Evolutionary conservation across 805 yeast genomes (phyloP), one percentile per base, ranked within the genome.

Genomic region (Kazachstania martiniae): DNA sequence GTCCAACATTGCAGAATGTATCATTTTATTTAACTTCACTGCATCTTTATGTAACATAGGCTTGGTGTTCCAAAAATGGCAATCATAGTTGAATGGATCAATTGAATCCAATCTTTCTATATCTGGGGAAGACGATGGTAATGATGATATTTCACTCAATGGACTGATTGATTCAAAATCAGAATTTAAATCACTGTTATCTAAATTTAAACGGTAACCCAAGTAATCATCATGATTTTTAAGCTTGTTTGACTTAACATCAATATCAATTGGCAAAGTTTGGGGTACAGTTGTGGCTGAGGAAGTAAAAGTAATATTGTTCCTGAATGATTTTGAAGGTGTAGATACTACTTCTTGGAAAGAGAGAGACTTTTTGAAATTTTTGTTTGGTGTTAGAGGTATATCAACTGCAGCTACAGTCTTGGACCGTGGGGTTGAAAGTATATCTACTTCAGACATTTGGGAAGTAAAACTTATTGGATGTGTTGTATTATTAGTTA

Each of bases 121-220:
- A 19, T 38, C 41, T 12, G 47, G 46, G 12, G 43, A 37, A 10
- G 28, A 32, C 12, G 48, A 42, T 17, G 44, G 40, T 6, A 36
- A 21, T 19, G 49, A 40, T 2, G 46, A 41, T 5, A 38, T 29
- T 22, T 47, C 52, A 37, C 48, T 43, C 14, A 42, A 32, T 10
- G 52, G 52, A 38, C 52, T 47, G 8, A 43, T 38, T 4, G 43
- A 34, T 12, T 42, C 49, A 12, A 37, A 28, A 25, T 46, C 51
- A 8, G 47, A 39, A 12, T 29, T 21, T 22, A 41, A 38, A 14
- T 36, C 34, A 18, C 32, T 21, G 7, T 42, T 38, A 27, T 44
- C 46, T 8, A n/a, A 13, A 29, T 29, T 39, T 13, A 41, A 29
- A n/a, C n/a, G n/a, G n/a, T n/a, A n/a, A n/a, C n/a, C n/a, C n/a